Evolutionary conservation across 225 moss, liverwort and hornwort genomes (phyloP).

Genomic region (Takakia lepidozioides): DNA sequence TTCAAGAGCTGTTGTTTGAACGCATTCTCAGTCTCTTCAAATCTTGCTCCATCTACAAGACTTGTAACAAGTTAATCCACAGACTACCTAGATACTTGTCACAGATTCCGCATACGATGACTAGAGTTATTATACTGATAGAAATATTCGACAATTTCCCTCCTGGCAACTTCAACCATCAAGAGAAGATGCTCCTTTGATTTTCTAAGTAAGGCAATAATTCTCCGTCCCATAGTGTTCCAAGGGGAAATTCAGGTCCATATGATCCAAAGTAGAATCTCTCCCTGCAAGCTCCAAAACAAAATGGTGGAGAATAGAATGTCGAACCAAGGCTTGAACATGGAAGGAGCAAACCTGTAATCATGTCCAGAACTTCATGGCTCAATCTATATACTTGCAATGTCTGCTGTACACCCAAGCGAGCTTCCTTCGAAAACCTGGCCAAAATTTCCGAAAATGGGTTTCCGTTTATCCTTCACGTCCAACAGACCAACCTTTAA

Average conservation of each 20-base stretch:
- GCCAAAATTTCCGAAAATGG: conserved; percentile 1
- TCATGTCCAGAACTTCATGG: conserved; percentile 24
- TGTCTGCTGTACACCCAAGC: conserved; percentile 19
- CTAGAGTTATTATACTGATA: no score
- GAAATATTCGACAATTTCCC: neutral
- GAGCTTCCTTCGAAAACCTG: conserved; percentile 42
- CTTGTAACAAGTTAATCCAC: conserved; percentile 1
- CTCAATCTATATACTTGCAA: conserved; percentile 36
- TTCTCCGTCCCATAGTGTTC: neutral
- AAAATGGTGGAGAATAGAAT: no score
- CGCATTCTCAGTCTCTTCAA: conserved; percentile 20
- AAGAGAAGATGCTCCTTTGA: neutral
- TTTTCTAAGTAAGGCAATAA: neutral
- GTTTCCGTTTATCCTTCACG: neutral
- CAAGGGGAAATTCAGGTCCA: no score
- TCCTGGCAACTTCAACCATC: neutral
- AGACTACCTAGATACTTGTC: no score
- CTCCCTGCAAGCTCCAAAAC: no score
- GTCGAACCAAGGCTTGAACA: no score
- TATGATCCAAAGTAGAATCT: no score
- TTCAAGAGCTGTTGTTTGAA: conserved; percentile 30
- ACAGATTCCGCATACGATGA: no score
- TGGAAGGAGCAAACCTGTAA: conserved; percentile 16
- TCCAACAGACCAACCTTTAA: neutral
- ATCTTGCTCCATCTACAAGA: conserved; percentile 20